A percentile compares a stretch with the other conserved stretches of the same genome.
Conservation (phyloP, 805 yeast species). For the Lipomyces orientalis region DNA sequence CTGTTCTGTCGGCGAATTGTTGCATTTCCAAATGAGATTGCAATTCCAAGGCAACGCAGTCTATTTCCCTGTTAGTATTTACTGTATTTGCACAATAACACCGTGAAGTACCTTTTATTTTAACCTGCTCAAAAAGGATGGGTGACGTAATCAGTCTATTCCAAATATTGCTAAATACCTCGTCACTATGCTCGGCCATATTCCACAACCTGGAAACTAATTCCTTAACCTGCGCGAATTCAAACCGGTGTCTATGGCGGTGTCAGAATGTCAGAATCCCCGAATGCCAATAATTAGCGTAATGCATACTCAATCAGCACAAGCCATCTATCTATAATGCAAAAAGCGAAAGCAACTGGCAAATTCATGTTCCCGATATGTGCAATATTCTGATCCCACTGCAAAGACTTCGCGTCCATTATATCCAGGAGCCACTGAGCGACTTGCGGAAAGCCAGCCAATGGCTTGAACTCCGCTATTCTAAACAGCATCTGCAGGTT, state of each 20-base stretch:
- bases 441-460: conserved; percentile 5
- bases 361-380: conserved; percentile 11
- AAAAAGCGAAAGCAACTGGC: conserved; percentile 7
- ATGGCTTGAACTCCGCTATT: conserved; percentile 14
- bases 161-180: conserved; percentile 1
- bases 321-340: conserved; percentile 24
- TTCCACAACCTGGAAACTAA: conserved; percentile 15
- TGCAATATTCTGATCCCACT: conserved; percentile 13
- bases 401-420: background rate
- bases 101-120: conserved; percentile 15
- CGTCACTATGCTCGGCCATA: background rate
- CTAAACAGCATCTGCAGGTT: conserved; percentile 18
- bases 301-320: conserved; percentile 18
- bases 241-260: conserved; percentile 15
- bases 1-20: background rate
- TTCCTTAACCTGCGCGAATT: conserved; percentile 4
- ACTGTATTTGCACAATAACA: background rate
- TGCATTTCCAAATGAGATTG: conserved; percentile 12
- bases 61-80: background rate
- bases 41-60: background rate
- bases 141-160: conserved; percentile 3
- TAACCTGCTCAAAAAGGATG: conserved; percentile 18
- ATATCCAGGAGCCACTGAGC: conserved; percentile 1
- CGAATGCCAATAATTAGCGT: background rate
- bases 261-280: background rate